phyloP scores from a whole-genome alignment of 2,329 filamentous ascomycete species.

The Talaromyces sp. region DNA sequence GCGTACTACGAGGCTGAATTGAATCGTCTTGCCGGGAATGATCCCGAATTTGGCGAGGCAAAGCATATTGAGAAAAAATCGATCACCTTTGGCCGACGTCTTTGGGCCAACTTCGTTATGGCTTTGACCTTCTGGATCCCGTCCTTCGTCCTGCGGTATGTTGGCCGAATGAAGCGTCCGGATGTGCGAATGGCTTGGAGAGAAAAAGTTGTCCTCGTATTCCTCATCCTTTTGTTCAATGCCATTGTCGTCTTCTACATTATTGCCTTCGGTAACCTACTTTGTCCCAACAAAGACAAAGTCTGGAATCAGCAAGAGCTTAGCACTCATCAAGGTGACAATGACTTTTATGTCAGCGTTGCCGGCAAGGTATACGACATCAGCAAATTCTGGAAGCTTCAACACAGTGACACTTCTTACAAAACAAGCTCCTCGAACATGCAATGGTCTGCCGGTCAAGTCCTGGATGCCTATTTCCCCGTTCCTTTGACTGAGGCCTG shows the following conservation, averaged over 20 bases:
- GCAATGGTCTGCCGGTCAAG: conserved; percentile 69
- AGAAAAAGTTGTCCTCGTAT: conserved; percentile 81
- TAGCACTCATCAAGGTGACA: conserved; percentile 59
- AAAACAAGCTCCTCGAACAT: conserved; percentile 60
- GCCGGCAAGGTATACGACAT: conserved; percentile 90
- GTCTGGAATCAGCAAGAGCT: conserved; percentile 74
- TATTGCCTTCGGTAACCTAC: conserved; percentile 70
- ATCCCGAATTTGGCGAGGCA: conserved; percentile 70
- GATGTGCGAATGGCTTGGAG: conserved; percentile 97
- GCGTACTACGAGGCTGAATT: conserved; percentile 63
- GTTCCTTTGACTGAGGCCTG: conserved; percentile 72
- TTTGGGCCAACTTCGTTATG: conserved; percentile 83
- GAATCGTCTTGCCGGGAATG: conserved; percentile 62
- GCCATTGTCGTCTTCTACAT: conserved; percentile 85
- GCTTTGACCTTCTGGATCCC: conserved; percentile 90
- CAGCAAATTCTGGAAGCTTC: conserved; percentile 73
- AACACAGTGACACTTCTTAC: conserved; percentile 71
- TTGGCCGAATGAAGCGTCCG: conserved; percentile 94
- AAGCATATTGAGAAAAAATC: conserved; percentile 69
- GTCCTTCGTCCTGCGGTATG: conserved; percentile 68
- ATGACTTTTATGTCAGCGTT: conserved; percentile 82
- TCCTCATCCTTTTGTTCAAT: conserved; percentile 78
- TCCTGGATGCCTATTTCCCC: conserved; percentile 80
- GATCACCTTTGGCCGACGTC: conserved; percentile 57
- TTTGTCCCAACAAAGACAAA: conserved; percentile 90